Evolutionary conservation across 2,329 filamentous ascomycete species (phyloP), one percentile per base, ranked within the genome.

Genomic region (Aspergillus cejpii): DNA sequence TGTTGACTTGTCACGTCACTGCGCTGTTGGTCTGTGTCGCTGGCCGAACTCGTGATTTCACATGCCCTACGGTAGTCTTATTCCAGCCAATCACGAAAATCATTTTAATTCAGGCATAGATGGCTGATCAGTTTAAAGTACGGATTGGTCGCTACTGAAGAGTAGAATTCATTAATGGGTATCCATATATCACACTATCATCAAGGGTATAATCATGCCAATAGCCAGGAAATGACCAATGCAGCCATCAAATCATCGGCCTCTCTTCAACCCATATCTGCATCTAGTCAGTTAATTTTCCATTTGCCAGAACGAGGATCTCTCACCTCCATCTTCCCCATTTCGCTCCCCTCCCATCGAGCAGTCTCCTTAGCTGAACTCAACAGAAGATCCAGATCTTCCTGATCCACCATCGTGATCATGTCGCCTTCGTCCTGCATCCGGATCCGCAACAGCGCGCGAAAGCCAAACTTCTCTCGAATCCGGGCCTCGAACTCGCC

Each of bases 401-500:
- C 92, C 66, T 96, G 87, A 65, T 98, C 92, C 23, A 85, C 89
- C 80, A 98, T 84, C 24, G 91, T 96, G 61, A 98, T 94, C 85
- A 96, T 91, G 61, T 97, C 91, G 2, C 85, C 85, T 44, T 84
- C 76, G 56, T 97, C 92, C 74, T 92, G 92, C 68, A 96, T 84
- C 75, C 90, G 94, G 72, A 96, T 91, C 45, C 80, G 80, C 50
- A 83, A 72, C 44, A 78, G 74, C 44, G 59, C 57, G 26, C 57
- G 61, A 51, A 96, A 74, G 11, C 79, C 83, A 61, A 97, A 95
- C 69, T 98, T 98, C 51, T 89, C 84, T 37, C 84, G 79, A 47
- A 98, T 85, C 48, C 83, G 82, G 50, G 84, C 81, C 31, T 84
- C 81, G 36, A 98, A 81, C 47, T 91, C 86, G 5, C 76, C 72